Evolutionary conservation across 2,329 filamentous ascomycete genomes (phyloP).

Genomic region (Stagonosporopsis vannaccii): DNA sequence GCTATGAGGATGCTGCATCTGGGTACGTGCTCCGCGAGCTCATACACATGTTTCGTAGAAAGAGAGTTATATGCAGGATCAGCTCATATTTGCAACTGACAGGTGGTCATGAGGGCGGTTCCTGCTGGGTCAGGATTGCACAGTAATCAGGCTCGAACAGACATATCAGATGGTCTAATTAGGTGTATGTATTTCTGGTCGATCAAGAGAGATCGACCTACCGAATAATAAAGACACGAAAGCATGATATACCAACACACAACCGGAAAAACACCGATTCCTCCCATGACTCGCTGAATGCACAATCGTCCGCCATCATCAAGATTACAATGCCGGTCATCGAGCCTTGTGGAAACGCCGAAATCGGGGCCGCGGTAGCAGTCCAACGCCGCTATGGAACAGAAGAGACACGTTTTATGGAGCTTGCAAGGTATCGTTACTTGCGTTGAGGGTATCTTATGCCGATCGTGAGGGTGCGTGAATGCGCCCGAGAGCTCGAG

Average conservation of each 20-base stretch:
- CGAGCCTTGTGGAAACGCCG: slow-evolving; percentile 7
- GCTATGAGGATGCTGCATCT: slow-evolving; percentile 6
- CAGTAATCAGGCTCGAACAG: background rate
- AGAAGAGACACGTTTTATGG: slow-evolving; percentile 4
- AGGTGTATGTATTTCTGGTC: slow-evolving; percentile 8
- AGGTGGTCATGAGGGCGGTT: background rate
- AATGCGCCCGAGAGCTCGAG: slow-evolving; percentile 4
- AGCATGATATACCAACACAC: slow-evolving; percentile 9
- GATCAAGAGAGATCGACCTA: slow-evolving; percentile 11
- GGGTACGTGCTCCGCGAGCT: slow-evolving; percentile 11
- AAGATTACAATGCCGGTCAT: slow-evolving; percentile 10
- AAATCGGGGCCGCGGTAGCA: slow-evolving; percentile 1
- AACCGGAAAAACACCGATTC: slow-evolving; percentile 3
- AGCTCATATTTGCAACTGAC: background rate
- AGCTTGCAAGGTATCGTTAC: slow-evolving; percentile 14
- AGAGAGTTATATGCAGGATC: background rate
- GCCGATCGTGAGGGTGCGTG: slow-evolving; percentile 5
- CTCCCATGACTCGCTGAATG: slow-evolving; percentile 15
- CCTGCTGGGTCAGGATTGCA: background rate
- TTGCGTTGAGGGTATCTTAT: slow-evolving; percentile 18
- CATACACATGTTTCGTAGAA: slow-evolving; percentile 1
- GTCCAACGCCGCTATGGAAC: slow-evolving; percentile 5
- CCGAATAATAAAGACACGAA: slow-evolving; percentile 12
- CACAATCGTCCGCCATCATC: slow-evolving; percentile 9
- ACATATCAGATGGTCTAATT: slow-evolving; percentile 15